phyloP scores from a whole-genome alignment of 345 rosid species.

The Ceriops zippeliana region DNA sequence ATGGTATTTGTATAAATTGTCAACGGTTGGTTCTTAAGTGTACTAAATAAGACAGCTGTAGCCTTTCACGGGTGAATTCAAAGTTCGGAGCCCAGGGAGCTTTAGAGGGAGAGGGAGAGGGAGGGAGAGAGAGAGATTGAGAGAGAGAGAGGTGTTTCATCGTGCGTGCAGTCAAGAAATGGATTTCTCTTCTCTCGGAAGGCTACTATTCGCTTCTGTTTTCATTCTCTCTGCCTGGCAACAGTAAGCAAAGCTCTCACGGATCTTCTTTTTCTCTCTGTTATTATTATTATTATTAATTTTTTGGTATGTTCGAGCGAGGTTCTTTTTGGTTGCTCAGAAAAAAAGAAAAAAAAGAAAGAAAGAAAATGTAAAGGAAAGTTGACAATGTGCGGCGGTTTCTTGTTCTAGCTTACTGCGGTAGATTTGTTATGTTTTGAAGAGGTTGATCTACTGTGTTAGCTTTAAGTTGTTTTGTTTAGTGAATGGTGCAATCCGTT shows the following conservation, averaged over 20 bases:
- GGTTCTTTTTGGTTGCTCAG: not conserved
- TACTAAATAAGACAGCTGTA: not conserved
- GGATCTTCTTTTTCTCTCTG: not conserved
- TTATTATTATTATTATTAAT: too few species aligned
- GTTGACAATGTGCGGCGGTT: too few species aligned
- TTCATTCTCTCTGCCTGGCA: constrained; percentile 75
- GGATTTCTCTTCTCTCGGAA: constrained; percentile 49
- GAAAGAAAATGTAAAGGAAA: not conserved
- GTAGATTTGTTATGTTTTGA: too few species aligned
- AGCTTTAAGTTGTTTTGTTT: too few species aligned
- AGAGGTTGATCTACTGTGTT: too few species aligned
- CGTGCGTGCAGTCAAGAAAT: constrained; percentile 14
- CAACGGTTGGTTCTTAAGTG: not conserved
- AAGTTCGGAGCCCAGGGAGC: not conserved
- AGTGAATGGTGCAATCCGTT: too few species aligned
- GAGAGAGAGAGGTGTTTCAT: not conserved
- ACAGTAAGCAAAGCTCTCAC: constrained; percentile 36
- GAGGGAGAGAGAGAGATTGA: too few species aligned
- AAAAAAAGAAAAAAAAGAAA: not conserved
- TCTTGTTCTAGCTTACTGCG: too few species aligned
- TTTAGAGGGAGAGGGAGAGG: too few species aligned
- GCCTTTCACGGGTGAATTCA: too few species aligned
- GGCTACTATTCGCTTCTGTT: constrained; percentile 64
- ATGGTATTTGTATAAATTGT: too few species aligned
- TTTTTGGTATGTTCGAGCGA: not conserved